phyloP scores from a whole-genome alignment of 345 rosid genomes.

The Lagerstroemia speciosa region DNA sequence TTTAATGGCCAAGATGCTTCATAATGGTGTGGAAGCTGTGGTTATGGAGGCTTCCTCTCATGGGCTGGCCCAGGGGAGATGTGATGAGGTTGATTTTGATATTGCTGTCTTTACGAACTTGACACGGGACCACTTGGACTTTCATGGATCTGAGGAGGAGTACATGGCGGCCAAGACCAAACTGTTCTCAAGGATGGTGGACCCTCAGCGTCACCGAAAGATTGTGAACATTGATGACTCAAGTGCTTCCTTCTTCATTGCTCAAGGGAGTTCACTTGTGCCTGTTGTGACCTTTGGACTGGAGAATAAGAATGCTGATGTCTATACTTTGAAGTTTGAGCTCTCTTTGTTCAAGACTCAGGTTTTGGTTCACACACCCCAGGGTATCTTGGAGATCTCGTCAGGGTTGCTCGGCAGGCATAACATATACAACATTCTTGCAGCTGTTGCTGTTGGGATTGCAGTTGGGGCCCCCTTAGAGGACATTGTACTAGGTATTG shows the following conservation, averaged over 20 bases:
- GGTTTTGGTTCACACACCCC: slow-evolving; percentile 80
- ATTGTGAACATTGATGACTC: slow-evolving; percentile 85
- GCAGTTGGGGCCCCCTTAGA: slow-evolving; percentile 93
- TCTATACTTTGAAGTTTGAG: slow-evolving; percentile 77
- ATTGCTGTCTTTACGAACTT: slow-evolving; percentile 79
- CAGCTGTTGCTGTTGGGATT: slow-evolving; percentile 88
- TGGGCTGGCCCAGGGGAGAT: slow-evolving; percentile 58
- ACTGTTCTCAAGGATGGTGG: slow-evolving; percentile 79
- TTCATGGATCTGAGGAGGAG: slow-evolving; percentile 68
- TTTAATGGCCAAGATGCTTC: slow-evolving; percentile 92
- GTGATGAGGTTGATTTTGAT: slow-evolving; percentile 78
- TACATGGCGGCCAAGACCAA: slow-evolving; percentile 72
- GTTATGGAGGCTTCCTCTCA: slow-evolving; percentile 85
- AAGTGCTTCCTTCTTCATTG: slow-evolving; percentile 55
- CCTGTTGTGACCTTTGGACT: slow-evolving; percentile 85
- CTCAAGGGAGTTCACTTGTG: slow-evolving; percentile 65
- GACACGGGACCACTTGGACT: slow-evolving; percentile 43
- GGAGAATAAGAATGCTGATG: slow-evolving; percentile 82
- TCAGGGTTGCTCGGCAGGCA: slow-evolving; percentile 84
- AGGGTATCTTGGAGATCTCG: slow-evolving; percentile 82
- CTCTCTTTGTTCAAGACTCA: slow-evolving; percentile 88
- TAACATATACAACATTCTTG: slow-evolving; percentile 83
- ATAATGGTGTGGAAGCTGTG: slow-evolving; percentile 81
- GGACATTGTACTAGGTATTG: slow-evolving; percentile 89
- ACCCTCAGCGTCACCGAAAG: slow-evolving; percentile 88